A percentile compares a stretch with the other conserved stretches of the same genome.
Conservation (phyloP, 1,284 basidiomycete species). For the Ceratobasidium sp. region DNA sequence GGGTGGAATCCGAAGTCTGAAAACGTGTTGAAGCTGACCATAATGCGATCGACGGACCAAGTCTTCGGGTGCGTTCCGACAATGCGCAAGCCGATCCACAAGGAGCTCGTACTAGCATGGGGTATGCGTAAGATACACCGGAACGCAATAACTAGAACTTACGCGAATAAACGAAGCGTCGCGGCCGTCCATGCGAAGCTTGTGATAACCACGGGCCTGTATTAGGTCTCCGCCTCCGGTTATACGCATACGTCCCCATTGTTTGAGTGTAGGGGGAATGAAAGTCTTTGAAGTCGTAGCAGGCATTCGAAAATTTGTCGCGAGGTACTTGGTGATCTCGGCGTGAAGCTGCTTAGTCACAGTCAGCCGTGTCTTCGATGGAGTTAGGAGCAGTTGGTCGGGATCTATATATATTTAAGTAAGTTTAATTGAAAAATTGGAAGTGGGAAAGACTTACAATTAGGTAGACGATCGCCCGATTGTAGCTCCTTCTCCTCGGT, state of each 20-base stretch:
- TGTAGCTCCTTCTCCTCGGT: neutral
- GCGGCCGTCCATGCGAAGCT: constrained; percentile 2
- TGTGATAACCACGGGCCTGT: neutral
- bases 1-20: constrained; percentile 49
- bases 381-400: neutral
- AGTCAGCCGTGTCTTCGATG: neutral
- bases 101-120: constrained; percentile 8
- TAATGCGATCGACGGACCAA: constrained; percentile 45
- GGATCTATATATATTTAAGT: neutral
- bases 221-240: neutral
- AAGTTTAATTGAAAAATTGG: neutral
- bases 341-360: neutral
- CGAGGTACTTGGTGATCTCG: neutral
- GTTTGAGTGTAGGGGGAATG: neutral
- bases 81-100: neutral
- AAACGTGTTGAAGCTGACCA: constrained; percentile 52
- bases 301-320: neutral
- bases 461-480: neutral
- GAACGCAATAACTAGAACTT: neutral
- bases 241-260: neutral
- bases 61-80: neutral
- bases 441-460: constrained; percentile 28
- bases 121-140: neutral
- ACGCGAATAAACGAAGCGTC: constrained; percentile 18
- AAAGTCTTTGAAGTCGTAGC: neutral